A percentile compares a stretch with the other conserved stretches of the same genome.
phyloP scores from a whole-genome alignment of 108 stramenopile genomes.

The Mediolabrus comicus region DNA sequence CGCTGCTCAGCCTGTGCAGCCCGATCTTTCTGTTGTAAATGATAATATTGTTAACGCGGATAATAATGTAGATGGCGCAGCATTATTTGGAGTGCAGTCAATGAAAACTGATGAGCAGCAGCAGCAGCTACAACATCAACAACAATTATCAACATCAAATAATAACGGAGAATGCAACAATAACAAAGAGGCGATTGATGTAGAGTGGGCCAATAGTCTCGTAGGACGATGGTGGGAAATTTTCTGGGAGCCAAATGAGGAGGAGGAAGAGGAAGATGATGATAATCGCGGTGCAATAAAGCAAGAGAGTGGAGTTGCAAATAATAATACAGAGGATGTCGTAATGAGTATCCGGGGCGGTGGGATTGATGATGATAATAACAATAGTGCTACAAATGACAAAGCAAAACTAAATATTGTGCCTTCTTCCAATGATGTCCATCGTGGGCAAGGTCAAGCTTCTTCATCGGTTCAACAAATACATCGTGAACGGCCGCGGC shows the following conservation, averaged over 20 bases:
- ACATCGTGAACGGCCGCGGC: background rate
- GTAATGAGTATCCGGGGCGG: background rate
- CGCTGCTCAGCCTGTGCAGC: too few species aligned
- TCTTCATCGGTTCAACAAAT: background rate
- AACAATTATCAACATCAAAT: too few species aligned
- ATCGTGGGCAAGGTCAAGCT: background rate
- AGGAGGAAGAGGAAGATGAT: constrained; percentile 10
- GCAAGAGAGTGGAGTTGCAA: background rate
- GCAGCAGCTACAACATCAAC: background rate
- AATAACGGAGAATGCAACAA: too few species aligned
- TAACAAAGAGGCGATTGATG: background rate
- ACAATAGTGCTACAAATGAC: background rate
- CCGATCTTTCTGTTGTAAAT: too few species aligned
- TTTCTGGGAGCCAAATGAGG: constrained; percentile 56
- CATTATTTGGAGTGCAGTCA: too few species aligned
- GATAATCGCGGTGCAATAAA: background rate
- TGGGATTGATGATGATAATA: background rate
- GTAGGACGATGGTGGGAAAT: constrained; percentile 84
- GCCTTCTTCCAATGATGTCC: background rate
- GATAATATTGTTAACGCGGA: too few species aligned
- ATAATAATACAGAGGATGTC: background rate
- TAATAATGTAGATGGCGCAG: background rate
- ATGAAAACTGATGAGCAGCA: background rate
- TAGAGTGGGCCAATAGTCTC: constrained; percentile 63
- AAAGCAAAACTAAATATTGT: too few species aligned